These are phyloP conservation scores for Apiotrichum porosum DNA, from an alignment of 1,284 basidiomycete species.

Conservation along the genomic window DNA sequence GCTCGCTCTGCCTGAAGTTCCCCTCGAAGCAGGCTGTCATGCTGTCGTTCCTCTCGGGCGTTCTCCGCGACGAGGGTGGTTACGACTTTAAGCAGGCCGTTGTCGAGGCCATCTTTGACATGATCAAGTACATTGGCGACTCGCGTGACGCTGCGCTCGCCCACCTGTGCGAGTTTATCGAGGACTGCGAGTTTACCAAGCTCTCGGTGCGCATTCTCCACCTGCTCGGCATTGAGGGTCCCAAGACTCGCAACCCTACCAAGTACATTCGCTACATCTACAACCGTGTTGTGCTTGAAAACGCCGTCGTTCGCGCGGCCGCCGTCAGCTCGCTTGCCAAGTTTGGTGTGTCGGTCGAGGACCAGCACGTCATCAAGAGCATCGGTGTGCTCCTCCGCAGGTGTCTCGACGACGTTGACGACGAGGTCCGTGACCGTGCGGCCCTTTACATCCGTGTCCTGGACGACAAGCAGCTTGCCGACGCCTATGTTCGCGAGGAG, in stretches of 20 bases:
- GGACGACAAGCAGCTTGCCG: constrained; percentile 71
- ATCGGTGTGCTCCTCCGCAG: constrained; percentile 81
- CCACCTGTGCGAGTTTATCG: constrained; percentile 99
- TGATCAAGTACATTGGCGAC: constrained; percentile 96
- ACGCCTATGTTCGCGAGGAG: constrained; percentile 87
- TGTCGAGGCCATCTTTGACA: constrained; percentile 99
- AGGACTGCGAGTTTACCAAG: constrained; percentile 99
- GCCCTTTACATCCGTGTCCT: constrained; percentile 87
- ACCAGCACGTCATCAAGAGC: constrained; percentile 73
- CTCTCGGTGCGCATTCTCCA: constrained; percentile 95
- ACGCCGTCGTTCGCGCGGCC: constrained; percentile 94
- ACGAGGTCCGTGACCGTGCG: constrained; percentile 97
- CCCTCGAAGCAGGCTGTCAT: constrained; percentile 92
- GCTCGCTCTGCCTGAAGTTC: constrained; percentile 97
- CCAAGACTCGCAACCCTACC: constrained; percentile 87
- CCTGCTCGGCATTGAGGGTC: constrained; percentile 91
- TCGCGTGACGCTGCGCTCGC: constrained; percentile 93
- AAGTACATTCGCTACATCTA: constrained; percentile 99
- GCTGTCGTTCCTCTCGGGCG: constrained; percentile 90
- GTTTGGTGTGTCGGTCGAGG: constrained; percentile 85
- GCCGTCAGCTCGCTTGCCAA: constrained; percentile 93
- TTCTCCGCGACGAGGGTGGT: constrained; percentile 93
- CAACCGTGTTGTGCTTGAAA: constrained; percentile 98
- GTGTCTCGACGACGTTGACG: constrained; percentile 97
- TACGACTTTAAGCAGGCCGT: constrained; percentile 99